Evolutionary conservation across 2,329 filamentous ascomycete species (phyloP).

Genomic region (Clarireedia homoeocarpa): DNA sequence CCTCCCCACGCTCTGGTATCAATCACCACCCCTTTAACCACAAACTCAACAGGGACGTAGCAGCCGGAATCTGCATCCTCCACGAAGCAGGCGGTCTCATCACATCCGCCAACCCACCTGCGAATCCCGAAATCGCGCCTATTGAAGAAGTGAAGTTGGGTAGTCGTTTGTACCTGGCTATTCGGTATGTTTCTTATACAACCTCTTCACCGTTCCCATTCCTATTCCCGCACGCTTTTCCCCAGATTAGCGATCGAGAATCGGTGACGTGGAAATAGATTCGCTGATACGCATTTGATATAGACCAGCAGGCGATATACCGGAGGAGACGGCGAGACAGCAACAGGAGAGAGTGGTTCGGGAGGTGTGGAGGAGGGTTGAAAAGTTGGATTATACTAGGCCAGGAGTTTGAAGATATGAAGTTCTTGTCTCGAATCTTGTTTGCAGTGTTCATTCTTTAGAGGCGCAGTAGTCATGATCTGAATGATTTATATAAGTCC

Average conservation of each 20-base stretch:
- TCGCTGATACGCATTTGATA: not conserved
- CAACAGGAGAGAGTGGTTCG: slow-evolving; percentile 63
- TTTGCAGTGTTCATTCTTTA: too few relatives aligned
- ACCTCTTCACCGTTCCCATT: too few relatives aligned
- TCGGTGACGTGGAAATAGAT: not conserved
- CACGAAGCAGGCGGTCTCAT: slow-evolving; percentile 67
- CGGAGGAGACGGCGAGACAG: slow-evolving; percentile 54
- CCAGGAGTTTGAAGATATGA: slow-evolving; percentile 40
- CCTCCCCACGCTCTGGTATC: not conserved
- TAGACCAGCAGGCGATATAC: slow-evolving; percentile 51
- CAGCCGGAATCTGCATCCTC: slow-evolving; percentile 65
- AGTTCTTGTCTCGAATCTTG: not conserved
- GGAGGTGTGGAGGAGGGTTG: slow-evolving; percentile 65
- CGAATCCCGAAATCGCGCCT: slow-evolving; percentile 43
- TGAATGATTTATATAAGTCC: not conserved
- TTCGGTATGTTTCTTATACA: slow-evolving; percentile 36
- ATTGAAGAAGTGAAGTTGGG: slow-evolving; percentile 57
- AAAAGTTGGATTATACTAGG: slow-evolving; percentile 56
- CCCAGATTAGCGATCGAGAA: not conserved
- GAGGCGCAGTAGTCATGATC: not conserved
- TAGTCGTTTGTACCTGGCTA: slow-evolving; percentile 62
- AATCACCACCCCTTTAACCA: not conserved
- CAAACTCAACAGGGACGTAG: slow-evolving; percentile 51
- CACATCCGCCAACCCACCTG: slow-evolving; percentile 65
- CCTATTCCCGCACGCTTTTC: not conserved